These are phyloP conservation scores for Naganishia friedmannii DNA, from an alignment of 768 basidiomycete genomes.

Conservation along the genomic window DNA sequence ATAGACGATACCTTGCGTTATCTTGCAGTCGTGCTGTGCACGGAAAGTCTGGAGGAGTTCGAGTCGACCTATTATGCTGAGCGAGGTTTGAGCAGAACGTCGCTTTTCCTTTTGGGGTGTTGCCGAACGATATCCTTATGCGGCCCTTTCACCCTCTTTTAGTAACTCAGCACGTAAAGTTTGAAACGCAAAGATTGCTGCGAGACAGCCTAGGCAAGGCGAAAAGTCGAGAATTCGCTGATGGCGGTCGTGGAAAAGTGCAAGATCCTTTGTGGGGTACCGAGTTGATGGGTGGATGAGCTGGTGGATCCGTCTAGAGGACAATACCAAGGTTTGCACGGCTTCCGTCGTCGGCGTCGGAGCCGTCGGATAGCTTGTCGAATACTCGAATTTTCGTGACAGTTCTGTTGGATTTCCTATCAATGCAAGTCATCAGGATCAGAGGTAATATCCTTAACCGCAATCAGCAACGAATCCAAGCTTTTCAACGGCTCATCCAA, in stretches of 20 bases:
- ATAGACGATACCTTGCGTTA: background rate
- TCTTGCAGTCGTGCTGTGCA: background rate
- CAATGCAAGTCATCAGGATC: too few relatives aligned
- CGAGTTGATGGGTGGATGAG: background rate
- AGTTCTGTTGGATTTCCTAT: too few relatives aligned
- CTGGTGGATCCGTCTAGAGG: background rate
- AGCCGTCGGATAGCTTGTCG: too few relatives aligned
- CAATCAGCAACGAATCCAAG: too few relatives aligned
- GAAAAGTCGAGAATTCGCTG: background rate
- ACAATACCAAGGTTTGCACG: background rate
- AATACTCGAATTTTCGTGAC: too few relatives aligned
- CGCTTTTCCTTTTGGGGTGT: background rate
- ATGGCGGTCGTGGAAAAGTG: background rate
- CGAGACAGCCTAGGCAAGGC: background rate
- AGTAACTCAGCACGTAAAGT: background rate
- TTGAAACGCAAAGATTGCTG: background rate
- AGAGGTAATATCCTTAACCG: too few relatives aligned
- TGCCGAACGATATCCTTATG: background rate
- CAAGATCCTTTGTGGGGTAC: background rate
- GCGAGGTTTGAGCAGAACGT: background rate
- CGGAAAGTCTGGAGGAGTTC: background rate
- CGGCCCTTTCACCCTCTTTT: background rate
- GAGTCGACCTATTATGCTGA: background rate
- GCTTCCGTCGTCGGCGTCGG: background rate
- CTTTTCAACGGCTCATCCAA: too few relatives aligned